phyloP scores from a whole-genome alignment of 352 stramenopile species.

The Pythium guiyangense region DNA sequence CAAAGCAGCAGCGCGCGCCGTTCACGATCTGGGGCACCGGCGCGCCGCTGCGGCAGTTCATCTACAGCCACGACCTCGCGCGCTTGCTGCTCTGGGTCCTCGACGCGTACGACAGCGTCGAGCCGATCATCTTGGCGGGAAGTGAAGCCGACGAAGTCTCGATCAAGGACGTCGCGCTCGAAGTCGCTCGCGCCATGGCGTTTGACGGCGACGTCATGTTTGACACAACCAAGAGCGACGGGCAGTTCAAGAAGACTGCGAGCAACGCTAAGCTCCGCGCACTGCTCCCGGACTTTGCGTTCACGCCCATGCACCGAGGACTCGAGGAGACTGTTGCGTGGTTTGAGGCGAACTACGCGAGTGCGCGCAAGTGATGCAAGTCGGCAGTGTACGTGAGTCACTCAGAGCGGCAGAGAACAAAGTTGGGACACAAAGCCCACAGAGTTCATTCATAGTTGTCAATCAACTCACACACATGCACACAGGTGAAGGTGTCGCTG shows the following conservation, averaged over 20 bases:
- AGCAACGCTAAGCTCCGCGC: conserved; percentile 94
- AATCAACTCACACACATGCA: no score
- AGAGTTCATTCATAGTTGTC: no score
- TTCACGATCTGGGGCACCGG: conserved; percentile 96
- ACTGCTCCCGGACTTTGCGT: conserved; percentile 90
- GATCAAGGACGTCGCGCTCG: conserved; percentile 91
- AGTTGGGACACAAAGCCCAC: no score
- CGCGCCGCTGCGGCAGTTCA: conserved; percentile 96
- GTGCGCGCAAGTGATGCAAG: conserved; percentile 43
- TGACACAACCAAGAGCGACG: conserved; percentile 94
- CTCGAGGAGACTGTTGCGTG: conserved; percentile 43
- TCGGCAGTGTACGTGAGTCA: no score
- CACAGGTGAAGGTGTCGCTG: no score
- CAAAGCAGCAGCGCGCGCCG: conserved; percentile 85
- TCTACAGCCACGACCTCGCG: conserved; percentile 95
- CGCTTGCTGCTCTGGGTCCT: conserved; percentile 89
- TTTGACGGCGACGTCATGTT: conserved; percentile 87
- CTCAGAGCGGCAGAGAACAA: no score
- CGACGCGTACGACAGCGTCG: conserved; percentile 74
- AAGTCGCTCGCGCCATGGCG: conserved; percentile 73
- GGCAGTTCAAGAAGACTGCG: conserved; percentile 99
- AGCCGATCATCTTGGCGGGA: conserved; percentile 96
- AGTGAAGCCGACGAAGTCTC: conserved; percentile 93
- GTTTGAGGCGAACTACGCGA: conserved; percentile 48
- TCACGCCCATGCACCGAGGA: conserved; percentile 91